Evolutionary conservation across 345 rosid species (phyloP).

Genomic region (Citrus maxima): DNA sequence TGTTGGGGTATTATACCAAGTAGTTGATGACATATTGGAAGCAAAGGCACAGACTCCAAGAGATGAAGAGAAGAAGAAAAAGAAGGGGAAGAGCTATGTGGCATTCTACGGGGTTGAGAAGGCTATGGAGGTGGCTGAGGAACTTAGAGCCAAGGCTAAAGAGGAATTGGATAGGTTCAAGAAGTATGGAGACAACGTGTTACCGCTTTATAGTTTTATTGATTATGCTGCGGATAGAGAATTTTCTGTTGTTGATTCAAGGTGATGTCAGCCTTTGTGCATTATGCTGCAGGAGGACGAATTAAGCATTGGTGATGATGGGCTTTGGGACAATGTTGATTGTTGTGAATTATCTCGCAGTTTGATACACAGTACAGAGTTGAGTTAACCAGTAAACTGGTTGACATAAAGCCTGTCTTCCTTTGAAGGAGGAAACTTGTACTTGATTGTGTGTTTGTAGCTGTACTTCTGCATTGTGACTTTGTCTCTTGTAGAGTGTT

Average conservation of each 20-base stretch:
- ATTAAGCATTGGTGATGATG: background rate
- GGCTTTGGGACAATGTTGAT: background rate
- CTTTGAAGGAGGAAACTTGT: background rate
- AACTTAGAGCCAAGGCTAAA: constrained; percentile 58
- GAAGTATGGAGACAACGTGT: constrained; percentile 54
- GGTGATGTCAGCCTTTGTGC: background rate
- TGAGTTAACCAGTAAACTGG: background rate
- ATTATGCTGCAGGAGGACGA: background rate
- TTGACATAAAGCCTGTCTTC: background rate
- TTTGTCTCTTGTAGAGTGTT: background rate
- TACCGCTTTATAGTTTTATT: constrained; percentile 79
- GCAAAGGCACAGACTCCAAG: constrained; percentile 23
- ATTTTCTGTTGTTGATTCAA: constrained; percentile 35
- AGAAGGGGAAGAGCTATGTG: constrained; percentile 52
- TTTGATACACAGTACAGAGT: background rate
- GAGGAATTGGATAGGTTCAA: constrained; percentile 59
- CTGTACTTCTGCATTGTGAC: background rate
- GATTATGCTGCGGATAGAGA: constrained; percentile 72
- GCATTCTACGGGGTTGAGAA: constrained; percentile 54
- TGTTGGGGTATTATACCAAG: constrained; percentile 81
- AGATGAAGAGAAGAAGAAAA: constrained; percentile 25
- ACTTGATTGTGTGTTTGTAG: background rate
- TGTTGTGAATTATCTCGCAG: background rate
- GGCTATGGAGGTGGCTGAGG: constrained; percentile 67
- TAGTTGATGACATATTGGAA: constrained; percentile 63